phyloP scores from a whole-genome alignment of 352 stramenopile species.

The Nothophytophthora sp. region DNA sequence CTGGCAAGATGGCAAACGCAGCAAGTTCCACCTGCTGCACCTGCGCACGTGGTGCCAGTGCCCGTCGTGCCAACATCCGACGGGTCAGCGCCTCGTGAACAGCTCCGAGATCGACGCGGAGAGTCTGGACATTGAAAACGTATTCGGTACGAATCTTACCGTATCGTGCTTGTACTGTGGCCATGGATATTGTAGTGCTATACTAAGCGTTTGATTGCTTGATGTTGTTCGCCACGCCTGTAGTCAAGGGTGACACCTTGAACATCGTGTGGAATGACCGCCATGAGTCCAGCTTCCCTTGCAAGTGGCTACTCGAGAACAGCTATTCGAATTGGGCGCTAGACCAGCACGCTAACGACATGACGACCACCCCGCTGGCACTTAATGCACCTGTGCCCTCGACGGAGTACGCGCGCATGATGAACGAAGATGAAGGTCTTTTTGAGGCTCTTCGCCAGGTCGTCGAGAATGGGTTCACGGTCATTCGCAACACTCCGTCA shows the following conservation, averaged over 20 bases:
- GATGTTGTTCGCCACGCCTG: background rate
- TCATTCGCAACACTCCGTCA: constrained; percentile 77
- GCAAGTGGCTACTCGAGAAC: constrained; percentile 75
- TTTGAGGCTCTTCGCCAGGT: constrained; percentile 72
- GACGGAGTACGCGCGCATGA: constrained; percentile 67
- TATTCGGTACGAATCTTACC: constrained; percentile 50
- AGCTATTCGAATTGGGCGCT: constrained; percentile 68
- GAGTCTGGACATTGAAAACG: constrained; percentile 66
- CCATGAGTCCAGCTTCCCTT: constrained; percentile 72
- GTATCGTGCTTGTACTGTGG: background rate
- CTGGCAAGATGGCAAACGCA: constrained; percentile 71
- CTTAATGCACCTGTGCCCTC: constrained; percentile 53
- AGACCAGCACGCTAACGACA: constrained; percentile 45
- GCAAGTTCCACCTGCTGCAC: constrained; percentile 77
- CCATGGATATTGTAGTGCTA: background rate
- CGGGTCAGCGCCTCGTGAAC: constrained; percentile 84
- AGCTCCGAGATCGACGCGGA: constrained; percentile 54
- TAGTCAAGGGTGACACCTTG: constrained; percentile 72
- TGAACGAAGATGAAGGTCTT: constrained; percentile 67
- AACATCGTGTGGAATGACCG: constrained; percentile 72
- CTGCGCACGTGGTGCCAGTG: constrained; percentile 81
- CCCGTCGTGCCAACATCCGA: constrained; percentile 66
- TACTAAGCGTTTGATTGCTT: background rate
- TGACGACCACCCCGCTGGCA: constrained; percentile 45
- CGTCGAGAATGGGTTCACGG: constrained; percentile 64